Evolutionary conservation across 441 rosid genomes (phyloP), one percentile per base, ranked within the genome.

Genomic region (Pelargonium myrrhifolium): DNA sequence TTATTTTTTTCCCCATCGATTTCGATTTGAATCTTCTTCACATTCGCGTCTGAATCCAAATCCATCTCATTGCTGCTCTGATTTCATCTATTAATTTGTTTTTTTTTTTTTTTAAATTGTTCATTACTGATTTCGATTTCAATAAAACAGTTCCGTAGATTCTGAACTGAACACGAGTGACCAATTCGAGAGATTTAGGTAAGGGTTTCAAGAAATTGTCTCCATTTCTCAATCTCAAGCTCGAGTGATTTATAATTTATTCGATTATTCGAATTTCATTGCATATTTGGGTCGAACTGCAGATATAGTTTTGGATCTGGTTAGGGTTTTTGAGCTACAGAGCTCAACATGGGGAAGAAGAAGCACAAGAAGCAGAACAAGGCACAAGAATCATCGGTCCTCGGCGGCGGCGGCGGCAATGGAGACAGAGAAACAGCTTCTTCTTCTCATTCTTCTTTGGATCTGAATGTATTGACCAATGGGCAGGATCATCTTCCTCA

Each of bases 361-460:
- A 53, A 17, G 11, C 20, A 53, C 24, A 53, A 53, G 60, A 53
- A 53, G 60, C 60, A 53, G 60, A 53, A 53, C 24, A 53, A 53
- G 20, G 20, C 60, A 9, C 60, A 21, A 21, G 60, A 53, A 53
- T 15, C 60, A 8, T 18, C 22, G 60, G 60, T 5, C 20, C 10
- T 53, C 60, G 60, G 60, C 22, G 24, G 59, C 9, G 31, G 35
- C 39, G 39, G 39, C 39, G n/a, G n/a, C n/a, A 18, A 18, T 53
- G 60, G 58, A 51, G 58, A 51, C 4, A 51, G 58, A 51, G 58
- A n/a, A 51, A n/a, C 58, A 5, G 58, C 20, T 53, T 45, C 60
- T 17, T 53, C 60, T 53, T 53, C 60, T 21, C 20, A 21, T 7
- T 53, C 60, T 18, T 53, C 60, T 6, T 21, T 53, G 60, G 20